Conservation (phyloP, 2,329 filamentous ascomycete species). For the Trichoderma semiorbis region DNA sequence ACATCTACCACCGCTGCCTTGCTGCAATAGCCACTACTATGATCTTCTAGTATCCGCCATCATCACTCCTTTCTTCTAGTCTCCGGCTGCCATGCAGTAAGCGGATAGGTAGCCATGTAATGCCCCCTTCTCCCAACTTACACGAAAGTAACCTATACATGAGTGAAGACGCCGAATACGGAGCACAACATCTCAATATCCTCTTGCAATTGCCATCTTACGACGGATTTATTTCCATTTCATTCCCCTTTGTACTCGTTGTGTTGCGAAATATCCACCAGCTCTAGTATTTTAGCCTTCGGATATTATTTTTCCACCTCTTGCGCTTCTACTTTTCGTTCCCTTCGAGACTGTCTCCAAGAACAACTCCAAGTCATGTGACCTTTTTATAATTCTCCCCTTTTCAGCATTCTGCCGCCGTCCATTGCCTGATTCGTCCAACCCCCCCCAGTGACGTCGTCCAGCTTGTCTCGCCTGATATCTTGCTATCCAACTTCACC, state of each 20-base stretch:
- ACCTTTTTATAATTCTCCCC: background rate
- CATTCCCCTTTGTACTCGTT: background rate
- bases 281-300: background rate
- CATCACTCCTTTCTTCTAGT: background rate
- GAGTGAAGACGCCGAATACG: background rate
- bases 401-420: background rate
- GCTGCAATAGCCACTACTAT: background rate
- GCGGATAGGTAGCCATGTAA: background rate
- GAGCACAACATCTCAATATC: background rate
- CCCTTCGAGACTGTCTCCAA: background rate
- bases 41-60: background rate
- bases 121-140: background rate
- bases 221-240: background rate
- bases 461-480: background rate
- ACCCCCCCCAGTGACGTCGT: background rate
- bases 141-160: background rate
- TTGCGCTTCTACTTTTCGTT: background rate
- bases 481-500: background rate
- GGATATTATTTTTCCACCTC: conserved; percentile 13
- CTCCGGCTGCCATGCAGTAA: background rate
- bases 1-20: background rate
- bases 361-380: background rate
- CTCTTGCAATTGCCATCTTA: background rate
- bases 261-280: background rate
- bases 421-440: background rate